phyloP scores from a whole-genome alignment of 1,284 basidiomycete species.

The Macrocybe sp. region DNA sequence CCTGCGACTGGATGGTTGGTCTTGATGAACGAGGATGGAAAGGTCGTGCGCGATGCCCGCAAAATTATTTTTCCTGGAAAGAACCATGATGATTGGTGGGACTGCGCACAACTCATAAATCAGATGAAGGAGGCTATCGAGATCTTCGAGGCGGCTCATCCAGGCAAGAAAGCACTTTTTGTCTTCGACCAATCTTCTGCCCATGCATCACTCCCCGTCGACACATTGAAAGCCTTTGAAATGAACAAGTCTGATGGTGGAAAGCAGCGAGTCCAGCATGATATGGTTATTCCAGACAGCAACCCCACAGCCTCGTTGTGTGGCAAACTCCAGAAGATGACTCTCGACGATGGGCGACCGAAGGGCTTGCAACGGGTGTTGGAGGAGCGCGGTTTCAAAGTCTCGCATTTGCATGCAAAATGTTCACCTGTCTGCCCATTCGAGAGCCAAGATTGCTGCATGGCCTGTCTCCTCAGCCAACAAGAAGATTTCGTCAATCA shows the following conservation, averaged over 20 bases:
- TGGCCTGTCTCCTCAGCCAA: constrained; percentile 20
- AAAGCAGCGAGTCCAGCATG: constrained; percentile 3
- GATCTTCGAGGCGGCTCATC: not conserved
- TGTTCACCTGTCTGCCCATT: constrained; percentile 25
- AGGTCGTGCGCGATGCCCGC: constrained; percentile 4
- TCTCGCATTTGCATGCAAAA: constrained; percentile 18
- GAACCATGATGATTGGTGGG: constrained; percentile 11
- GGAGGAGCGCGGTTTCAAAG: constrained; percentile 28
- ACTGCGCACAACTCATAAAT: constrained; percentile 9
- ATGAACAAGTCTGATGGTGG: constrained; percentile 2
- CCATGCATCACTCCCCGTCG: constrained; percentile 6
- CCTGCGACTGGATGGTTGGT: not conserved
- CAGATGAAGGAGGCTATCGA: too few species aligned
- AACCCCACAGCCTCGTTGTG: constrained; percentile 18
- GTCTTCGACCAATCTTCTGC: constrained; percentile 7
- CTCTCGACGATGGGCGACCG: constrained; percentile 11
- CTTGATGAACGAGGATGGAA: not conserved
- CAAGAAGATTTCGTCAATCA: constrained; percentile 30
- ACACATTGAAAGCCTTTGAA: constrained; percentile 1
- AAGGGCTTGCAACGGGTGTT: constrained; percentile 30
- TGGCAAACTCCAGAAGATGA: constrained; percentile 28
- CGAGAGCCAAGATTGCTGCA: constrained; percentile 20
- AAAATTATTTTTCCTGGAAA: constrained; percentile 10
- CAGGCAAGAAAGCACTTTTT: not conserved
- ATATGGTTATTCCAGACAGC: constrained; percentile 26